Base-by-base conservation (phyloP, 1,284 basidiomycete species). In the Ustilago bromivora region DNA sequence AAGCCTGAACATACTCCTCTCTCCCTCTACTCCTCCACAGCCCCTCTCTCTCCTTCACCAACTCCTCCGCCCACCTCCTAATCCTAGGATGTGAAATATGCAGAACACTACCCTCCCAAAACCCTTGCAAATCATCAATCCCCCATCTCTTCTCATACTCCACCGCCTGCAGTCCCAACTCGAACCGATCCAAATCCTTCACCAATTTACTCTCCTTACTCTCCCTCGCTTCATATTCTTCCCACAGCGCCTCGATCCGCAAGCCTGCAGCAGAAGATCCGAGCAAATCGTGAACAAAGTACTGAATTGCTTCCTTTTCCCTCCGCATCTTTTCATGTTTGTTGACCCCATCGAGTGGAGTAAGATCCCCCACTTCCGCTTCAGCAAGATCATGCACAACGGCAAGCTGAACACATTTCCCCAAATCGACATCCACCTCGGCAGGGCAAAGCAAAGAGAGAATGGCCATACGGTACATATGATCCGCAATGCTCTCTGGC, bases 381-480 rank as follows among this genome's bases (percentile, higher is more conserved):
- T 98, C 96, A 12, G 96, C 96, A 12, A 99, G 90, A 87, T 99
- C 96, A 83, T 98, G 96, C 8, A 98, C 94, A 19, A 98, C 84
- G 15, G 92, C 92, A 89, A 98, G 90, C 91, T 94, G 92, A 10
- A 94, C 92, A 71, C 93, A 95, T 88, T 93, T 96, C 87, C 89
- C 77, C 41, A 82, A 60, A 64, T 85, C 85, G 4, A 88, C 60
- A 76, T 93, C 93, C 2, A 91, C 43, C 17, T 79, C 90, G 1
- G 90, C 85, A 7, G 88, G 88, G 15, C 88, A 90, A 76, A 95
- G 92, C 90, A 98, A 92, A 1, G 94, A 92, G 53, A 98, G 89
- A 28, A 98, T 87, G 2, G 94, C 92, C 96, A 98, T 98, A 62
- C 96, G 90, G 86, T 97, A 96, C 96, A 97, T 98, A 85, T 98